These are phyloP conservation scores for Lathyrus oleraceus DNA, from an alignment of 306 rosid species.

Conservation along the genomic window DNA sequence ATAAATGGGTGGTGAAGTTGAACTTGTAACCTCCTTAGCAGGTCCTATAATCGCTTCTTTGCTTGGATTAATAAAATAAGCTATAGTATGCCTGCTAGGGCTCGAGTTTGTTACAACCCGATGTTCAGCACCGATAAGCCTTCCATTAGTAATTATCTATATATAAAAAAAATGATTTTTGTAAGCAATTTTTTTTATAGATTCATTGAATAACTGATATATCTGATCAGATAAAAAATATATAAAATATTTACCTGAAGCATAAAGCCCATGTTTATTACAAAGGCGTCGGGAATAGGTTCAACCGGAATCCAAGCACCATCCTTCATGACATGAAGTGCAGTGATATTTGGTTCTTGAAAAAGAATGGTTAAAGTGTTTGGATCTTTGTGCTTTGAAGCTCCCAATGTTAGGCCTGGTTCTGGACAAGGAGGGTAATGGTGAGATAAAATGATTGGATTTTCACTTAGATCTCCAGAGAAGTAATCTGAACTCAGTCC, in stretches of 20 bases:
- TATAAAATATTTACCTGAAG: constrained; percentile 37
- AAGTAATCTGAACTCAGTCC: constrained; percentile 46
- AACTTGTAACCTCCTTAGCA: constrained; percentile 43
- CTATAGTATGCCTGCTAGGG: constrained; percentile 42
- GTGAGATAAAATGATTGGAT: constrained; percentile 48
- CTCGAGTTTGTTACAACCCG: constrained; percentile 59
- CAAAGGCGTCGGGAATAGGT: constrained; percentile 54
- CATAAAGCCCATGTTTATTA: constrained; percentile 49
- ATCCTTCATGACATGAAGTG: constrained; percentile 62
- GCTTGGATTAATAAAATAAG: constrained; percentile 55
- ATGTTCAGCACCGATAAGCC: constrained; percentile 59
- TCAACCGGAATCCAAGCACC: constrained; percentile 51
- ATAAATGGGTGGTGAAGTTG: constrained; percentile 46
- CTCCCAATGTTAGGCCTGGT: constrained; percentile 64
- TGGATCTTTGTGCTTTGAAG: constrained; percentile 63
- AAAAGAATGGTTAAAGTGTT: constrained; percentile 58
- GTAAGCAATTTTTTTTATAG: too few species aligned
- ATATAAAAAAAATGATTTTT: not conserved
- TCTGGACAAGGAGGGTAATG: constrained; percentile 80
- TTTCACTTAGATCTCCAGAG: constrained; percentile 40
- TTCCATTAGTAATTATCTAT: constrained; percentile 61
- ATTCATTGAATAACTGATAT: too few species aligned
- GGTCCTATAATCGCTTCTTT: constrained; percentile 54
- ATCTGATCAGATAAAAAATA: not conserved
- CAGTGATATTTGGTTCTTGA: constrained; percentile 48